Percentiles rank a stretch among this genome's conserved stretches.
phyloP scores from a whole-genome alignment of 805 yeast genomes.

The Barnettozyma sp. region DNA sequence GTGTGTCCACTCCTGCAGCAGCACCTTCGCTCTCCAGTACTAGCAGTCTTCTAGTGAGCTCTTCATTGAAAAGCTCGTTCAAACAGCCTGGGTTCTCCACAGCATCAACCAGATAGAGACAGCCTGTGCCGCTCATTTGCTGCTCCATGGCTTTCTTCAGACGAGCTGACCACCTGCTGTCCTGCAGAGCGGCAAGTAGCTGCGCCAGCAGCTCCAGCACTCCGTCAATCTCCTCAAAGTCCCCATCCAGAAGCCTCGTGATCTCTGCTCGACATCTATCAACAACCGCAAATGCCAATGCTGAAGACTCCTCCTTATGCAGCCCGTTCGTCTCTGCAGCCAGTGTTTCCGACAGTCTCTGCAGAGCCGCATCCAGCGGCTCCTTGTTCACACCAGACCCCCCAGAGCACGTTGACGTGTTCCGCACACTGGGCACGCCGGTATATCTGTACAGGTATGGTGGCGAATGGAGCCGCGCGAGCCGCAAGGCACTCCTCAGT shows the following conservation, averaged over 20 bases:
- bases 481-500: too few relatives aligned
- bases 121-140: not conserved
- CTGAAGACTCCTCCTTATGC: not conserved
- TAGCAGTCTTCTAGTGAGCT: slow-evolving; percentile 2
- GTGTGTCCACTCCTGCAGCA: too few relatives aligned
- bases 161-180: not conserved
- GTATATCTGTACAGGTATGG: too few relatives aligned
- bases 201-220: slow-evolving; percentile 1
- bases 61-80: not conserved
- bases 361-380: too few relatives aligned
- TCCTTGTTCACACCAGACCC: too few relatives aligned
- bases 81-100: not conserved
- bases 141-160: not conserved
- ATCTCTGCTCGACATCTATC: slow-evolving; percentile 4
- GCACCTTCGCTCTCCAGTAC: not conserved
- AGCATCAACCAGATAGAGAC: slow-evolving; percentile 1
- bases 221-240: not conserved
- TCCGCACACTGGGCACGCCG: too few relatives aligned
- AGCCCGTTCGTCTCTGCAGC: not conserved
- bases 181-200: not conserved
- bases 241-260: not conserved
- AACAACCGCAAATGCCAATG: not conserved
- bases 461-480: too few relatives aligned
- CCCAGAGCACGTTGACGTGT: too few relatives aligned
- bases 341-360: slow-evolving; percentile 1